Conservation (phyloP, 306 rosid species). For the Calophaca sinica region DNA sequence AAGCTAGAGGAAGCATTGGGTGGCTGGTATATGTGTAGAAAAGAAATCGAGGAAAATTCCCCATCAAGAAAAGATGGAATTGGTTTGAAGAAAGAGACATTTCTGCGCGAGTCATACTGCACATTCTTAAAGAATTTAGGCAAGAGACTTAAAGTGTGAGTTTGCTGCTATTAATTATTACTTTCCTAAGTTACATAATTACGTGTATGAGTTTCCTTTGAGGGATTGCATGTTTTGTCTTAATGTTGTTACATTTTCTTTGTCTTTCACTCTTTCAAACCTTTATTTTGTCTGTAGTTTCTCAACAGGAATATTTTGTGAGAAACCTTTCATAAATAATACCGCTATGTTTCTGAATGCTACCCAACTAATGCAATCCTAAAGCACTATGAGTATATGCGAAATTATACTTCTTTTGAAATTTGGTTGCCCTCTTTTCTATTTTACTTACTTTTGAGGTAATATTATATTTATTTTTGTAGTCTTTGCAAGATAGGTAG, state of each 20-base stretch:
- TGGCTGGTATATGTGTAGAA: slow-evolving; percentile 80
- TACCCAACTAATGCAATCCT: slow-evolving; percentile 23
- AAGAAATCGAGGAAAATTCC: slow-evolving; percentile 83
- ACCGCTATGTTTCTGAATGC: slow-evolving; percentile 5
- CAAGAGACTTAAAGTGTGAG: slow-evolving; percentile 92
- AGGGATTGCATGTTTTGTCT: slow-evolving; percentile 8
- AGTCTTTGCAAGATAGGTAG: slow-evolving; percentile 21
- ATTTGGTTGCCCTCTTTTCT: slow-evolving; percentile 21
- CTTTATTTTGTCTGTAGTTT: not conserved
- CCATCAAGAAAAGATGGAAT: slow-evolving; percentile 84
- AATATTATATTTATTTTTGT: not conserved
- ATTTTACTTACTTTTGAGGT: slow-evolving; percentile 20
- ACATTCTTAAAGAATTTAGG: slow-evolving; percentile 88
- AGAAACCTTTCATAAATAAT: slow-evolving; percentile 30
- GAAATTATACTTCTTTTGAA: not conserved
- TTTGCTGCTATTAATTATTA: slow-evolving; percentile 28
- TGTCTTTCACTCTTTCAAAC: not conserved
- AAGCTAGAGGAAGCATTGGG: slow-evolving; percentile 48
- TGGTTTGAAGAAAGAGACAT: slow-evolving; percentile 84
- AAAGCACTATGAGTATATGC: slow-evolving; percentile 10
- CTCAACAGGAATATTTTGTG: slow-evolving; percentile 16
- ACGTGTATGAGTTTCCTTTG: slow-evolving; percentile 13
- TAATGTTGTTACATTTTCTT: not conserved
- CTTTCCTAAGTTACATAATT: slow-evolving; percentile 15
- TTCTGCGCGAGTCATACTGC: slow-evolving; percentile 84